phyloP scores from a whole-genome alignment of 305 asterid species.

The Stenogyne calaminthoides region DNA sequence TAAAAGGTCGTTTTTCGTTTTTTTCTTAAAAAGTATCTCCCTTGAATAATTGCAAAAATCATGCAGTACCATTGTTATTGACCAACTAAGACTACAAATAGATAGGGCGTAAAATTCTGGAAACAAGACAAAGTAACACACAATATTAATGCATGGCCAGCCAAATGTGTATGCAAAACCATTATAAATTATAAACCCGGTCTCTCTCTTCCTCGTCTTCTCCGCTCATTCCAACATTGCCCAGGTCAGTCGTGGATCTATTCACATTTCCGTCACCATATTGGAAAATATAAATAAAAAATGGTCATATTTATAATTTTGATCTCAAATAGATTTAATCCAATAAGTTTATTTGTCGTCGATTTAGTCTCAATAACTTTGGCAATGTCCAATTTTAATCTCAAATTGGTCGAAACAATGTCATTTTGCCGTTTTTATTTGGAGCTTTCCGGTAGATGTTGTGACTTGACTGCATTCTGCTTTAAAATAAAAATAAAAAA shows the following conservation, averaged over 20 bases:
- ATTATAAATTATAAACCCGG: slow-evolving; percentile 19
- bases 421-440: no score
- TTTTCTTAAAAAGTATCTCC: not conserved
- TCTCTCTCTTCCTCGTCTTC: slow-evolving; percentile 1
- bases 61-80: not conserved
- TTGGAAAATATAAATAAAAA: no score
- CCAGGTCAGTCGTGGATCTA: not conserved
- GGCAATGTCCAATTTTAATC: no score
- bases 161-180: not conserved
- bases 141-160: slow-evolving; percentile 28
- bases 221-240: not conserved
- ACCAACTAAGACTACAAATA: not conserved
- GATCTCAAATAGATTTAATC: no score
- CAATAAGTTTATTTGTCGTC: no score
- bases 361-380: no score
- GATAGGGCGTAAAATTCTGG: not conserved
- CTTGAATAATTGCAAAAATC: not conserved
- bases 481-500: no score
- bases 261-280: not conserved
- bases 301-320: no score
- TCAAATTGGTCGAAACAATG: no score
- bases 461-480: no score
- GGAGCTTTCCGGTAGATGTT: no score
- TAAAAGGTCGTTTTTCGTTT: no score
- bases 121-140: not conserved